Conservation (phyloP, 495 filamentous ascomycete species). For the Aspergillus mulundensis region DNA sequence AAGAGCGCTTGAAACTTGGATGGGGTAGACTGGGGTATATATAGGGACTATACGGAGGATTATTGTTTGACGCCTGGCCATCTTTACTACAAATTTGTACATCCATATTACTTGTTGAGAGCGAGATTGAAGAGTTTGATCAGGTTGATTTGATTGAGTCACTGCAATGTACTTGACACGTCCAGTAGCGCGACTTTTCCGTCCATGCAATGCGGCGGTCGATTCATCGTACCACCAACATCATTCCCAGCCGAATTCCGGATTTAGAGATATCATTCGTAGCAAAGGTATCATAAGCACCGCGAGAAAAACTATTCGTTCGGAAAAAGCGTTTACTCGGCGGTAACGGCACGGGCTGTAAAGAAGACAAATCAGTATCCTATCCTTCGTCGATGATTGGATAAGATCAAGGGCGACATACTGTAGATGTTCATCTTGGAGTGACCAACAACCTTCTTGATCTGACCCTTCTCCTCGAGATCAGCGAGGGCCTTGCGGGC, state of each 20-base stretch:
- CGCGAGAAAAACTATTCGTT: slow-evolving; percentile 35
- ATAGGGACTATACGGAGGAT: too few relatives aligned
- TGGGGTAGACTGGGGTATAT: neutral
- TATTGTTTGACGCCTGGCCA: too few relatives aligned
- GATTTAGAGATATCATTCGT: slow-evolving; percentile 46
- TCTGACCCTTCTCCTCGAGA: slow-evolving; percentile 94
- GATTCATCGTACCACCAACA: slow-evolving; percentile 35
- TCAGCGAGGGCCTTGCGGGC: slow-evolving; percentile 86
- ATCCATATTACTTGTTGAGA: neutral
- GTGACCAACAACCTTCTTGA: slow-evolving; percentile 97
- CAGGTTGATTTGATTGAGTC: slow-evolving; percentile 14
- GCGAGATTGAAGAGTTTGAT: slow-evolving; percentile 7
- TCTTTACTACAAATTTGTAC: neutral
- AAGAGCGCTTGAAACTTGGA: neutral
- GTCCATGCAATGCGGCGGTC: slow-evolving; percentile 27
- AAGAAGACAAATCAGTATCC: slow-evolving; percentile 18
- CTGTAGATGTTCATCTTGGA: slow-evolving; percentile 99
- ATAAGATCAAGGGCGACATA: slow-evolving; percentile 20
- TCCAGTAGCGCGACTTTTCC: slow-evolving; percentile 28
- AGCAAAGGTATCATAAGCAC: slow-evolving; percentile 32
- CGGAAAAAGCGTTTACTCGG: slow-evolving; percentile 43
- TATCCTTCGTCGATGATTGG: neutral
- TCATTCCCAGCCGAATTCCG: slow-evolving; percentile 41
- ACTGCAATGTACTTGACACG: slow-evolving; percentile 25
- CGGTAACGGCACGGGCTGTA: slow-evolving; percentile 47